Evolutionary conservation across 805 yeast genomes (phyloP).

Genomic region (Candida dajiaensis): DNA sequence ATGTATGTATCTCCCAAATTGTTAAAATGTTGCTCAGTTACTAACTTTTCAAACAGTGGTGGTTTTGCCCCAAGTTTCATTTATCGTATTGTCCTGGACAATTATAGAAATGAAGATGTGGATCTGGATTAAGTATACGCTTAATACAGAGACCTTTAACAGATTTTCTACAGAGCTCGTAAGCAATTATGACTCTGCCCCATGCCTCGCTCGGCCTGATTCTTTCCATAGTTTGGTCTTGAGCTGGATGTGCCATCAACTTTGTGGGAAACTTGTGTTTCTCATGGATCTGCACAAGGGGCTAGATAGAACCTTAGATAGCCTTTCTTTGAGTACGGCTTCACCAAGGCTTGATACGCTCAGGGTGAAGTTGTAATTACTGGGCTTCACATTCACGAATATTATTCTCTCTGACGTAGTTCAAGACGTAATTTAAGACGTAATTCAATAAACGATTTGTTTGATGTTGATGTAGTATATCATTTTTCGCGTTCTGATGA

Average conservation of each 20-base stretch:
- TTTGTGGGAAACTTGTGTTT: background rate
- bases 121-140: slow-evolving; percentile 34
- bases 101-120: slow-evolving; percentile 83
- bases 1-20: slow-evolving; percentile 33
- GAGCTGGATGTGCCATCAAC: slow-evolving; percentile 51
- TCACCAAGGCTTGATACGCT: slow-evolving; percentile 27
- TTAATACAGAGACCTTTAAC: background rate
- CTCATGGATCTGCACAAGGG: slow-evolving; percentile 31
- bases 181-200: slow-evolving; percentile 31
- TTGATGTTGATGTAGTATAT: too few relatives aligned
- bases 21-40: background rate
- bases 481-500: background rate
- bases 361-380: slow-evolving; percentile 25
- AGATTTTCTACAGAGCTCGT: background rate
- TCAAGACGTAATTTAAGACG: too few relatives aligned
- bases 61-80: slow-evolving; percentile 96
- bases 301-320: slow-evolving; percentile 33
- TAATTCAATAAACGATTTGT: too few relatives aligned
- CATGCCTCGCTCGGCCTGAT: slow-evolving; percentile 58
- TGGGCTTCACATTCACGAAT: slow-evolving; percentile 16
- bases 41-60: slow-evolving; percentile 39
- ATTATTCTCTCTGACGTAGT: background rate
- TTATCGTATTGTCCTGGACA: slow-evolving; percentile 91
- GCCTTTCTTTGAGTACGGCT: slow-evolving; percentile 59
- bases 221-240: slow-evolving; percentile 34